Base-by-base conservation (phyloP, 495 filamentous ascomycete genomes). In the Xylaria bambusicola region DNA sequence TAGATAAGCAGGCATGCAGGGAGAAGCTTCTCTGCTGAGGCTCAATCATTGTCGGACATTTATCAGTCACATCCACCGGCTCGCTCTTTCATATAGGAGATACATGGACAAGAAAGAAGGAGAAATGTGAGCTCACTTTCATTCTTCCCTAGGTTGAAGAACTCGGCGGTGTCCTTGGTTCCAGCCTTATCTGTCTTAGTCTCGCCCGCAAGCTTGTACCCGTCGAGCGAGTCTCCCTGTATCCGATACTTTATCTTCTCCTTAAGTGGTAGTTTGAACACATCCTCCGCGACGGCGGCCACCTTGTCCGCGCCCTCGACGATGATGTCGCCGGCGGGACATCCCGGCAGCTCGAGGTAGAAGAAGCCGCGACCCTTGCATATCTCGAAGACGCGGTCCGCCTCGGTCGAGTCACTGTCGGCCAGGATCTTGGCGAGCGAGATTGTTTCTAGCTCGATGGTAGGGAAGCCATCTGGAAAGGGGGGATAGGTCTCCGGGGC, bases 281-380 rank as follows among this genome's bases (percentile, higher is more conserved):
- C 70, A 6, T 68, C 62, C 33, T 79, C 70, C 15, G 74, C 78
- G 1, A 82, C 55, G 4, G 61, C 41, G 50, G 84, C 84, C 12
- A 87, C 65, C 7, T 66, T 51, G 9, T 81, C 75, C 3, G 77
- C 76, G 31, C 83, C 74, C 2, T 50, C 6, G 0, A 82, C 71
- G 21, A 86, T 68, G 0, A 67, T 64, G 1, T 71, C 62, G 7
- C 78, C 78, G 21, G 69, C 56, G 3, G 71, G 56, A 6, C 70
- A 73, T 38, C 71, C 76, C 2, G 67, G 63, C 1, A 88, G 70
- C 52, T 84, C 80, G 1, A 88, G 75, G 57, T 88, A 87, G 71
- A 87, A 88, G 71, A 87, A 86, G 17, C 86, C 86, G 18, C 86
- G 75, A 6, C 81, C 76, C 21, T 78, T 75, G 27, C 75, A 82